These are phyloP conservation scores for Ochromonas danica DNA, from an alignment of 108 stramenopile species.

Conservation along the genomic window DNA sequence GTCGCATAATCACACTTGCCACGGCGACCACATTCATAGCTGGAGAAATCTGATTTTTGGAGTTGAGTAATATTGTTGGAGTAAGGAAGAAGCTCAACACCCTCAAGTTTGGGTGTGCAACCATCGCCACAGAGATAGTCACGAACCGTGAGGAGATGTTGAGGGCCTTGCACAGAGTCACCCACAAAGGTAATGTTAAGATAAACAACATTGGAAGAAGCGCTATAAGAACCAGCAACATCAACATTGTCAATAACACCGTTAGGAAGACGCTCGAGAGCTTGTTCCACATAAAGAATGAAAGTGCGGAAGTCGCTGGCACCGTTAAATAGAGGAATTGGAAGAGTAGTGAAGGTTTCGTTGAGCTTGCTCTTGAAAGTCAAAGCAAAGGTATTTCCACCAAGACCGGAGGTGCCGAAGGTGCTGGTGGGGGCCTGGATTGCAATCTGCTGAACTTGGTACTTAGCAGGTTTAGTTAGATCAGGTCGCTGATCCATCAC, in stretches of 20 bases:
- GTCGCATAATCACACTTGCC: constrained; percentile 44
- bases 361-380: constrained; percentile 63
- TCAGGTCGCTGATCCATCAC: constrained; percentile 41
- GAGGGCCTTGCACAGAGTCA: constrained; percentile 54
- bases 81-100: constrained; percentile 32
- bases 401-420: background rate
- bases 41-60: constrained; percentile 22
- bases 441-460: constrained; percentile 10
- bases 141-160: constrained; percentile 60
- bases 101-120: constrained; percentile 59
- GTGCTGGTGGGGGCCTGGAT: background rate
- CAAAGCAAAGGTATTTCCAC: constrained; percentile 60
- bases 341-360: constrained; percentile 62
- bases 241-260: constrained; percentile 61
- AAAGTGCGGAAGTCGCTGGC: constrained; percentile 13
- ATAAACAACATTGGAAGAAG: background rate
- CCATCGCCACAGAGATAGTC: constrained; percentile 52
- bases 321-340: constrained; percentile 44
- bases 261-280: constrained; percentile 60
- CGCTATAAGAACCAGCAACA: constrained; percentile 39
- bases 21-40: constrained; percentile 42
- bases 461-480: background rate
- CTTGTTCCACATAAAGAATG: constrained; percentile 37
- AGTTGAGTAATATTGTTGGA: constrained; percentile 1
- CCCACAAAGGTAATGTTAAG: constrained; percentile 58